Evolutionary conservation across 768 basidiomycete species (phyloP), one percentile per base, ranked within the genome.

Genomic region (Rhodotorula graminis): DNA sequence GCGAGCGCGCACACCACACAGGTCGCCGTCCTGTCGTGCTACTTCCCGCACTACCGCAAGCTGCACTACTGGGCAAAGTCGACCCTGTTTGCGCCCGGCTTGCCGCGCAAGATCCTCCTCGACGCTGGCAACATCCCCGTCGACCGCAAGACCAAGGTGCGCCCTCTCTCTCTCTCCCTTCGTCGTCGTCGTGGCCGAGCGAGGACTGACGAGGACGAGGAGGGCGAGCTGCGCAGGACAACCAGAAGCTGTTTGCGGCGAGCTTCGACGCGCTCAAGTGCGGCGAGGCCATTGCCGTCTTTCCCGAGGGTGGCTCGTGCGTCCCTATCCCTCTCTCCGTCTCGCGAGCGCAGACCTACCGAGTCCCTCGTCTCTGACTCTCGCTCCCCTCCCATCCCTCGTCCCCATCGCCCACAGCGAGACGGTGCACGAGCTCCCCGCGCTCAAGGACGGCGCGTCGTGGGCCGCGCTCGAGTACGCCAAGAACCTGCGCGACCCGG

Each of bases 111-210:
- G 74, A 85, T 98, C 70, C 84, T 98, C 16, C 86, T 86, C 65
- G 90, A 90, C 72, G 90, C 95, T 4, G 94, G 96, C n/a, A 96
- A 96, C 81, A 94, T 99, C 75, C 93, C 95, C 33, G 95, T 98
- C 49, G 94, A 96, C 81, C 87, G 96, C 71, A 93, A 91, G 83
- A 91, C 87, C 72, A 92, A 79, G 69, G 75, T 72, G 11, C 19
- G 53, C 8, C n/a, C n/a, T n/a, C 57, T 44, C 42, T 15, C 15
- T 15, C 42, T 46, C 44, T 46, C 15, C 6, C 44, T 3, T 46
- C 44, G 14, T n/a, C n/a, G n/a, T n/a, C n/a, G 44, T 14, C 44
- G 44, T 46, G 44, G 8, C 15, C 14, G 44, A 46, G 44, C 8
- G 37, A 37, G 37, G 9, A 9, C 37, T 4, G 5, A 37, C n/a